Conservation (phyloP, 257 asterid species). For the Voacanga thouarsii region DNA sequence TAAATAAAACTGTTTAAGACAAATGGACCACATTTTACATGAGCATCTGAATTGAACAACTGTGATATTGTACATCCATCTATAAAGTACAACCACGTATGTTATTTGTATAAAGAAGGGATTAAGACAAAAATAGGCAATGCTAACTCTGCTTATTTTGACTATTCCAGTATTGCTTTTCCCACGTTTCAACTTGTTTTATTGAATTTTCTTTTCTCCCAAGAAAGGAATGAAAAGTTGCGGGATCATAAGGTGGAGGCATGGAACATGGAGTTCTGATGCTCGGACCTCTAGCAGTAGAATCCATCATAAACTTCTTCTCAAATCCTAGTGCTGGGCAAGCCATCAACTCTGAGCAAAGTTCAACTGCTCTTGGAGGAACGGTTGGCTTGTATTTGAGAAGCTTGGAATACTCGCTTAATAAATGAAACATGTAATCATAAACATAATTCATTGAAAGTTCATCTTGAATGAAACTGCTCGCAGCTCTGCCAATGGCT, state of each 20-base stretch:
- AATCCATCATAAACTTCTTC: slow-evolving; percentile 65
- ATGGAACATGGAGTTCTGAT: slow-evolving; percentile 48
- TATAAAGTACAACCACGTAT: not conserved
- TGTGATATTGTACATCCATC: not conserved
- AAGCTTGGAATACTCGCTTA: slow-evolving; percentile 64
- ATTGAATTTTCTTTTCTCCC: slow-evolving; percentile 31
- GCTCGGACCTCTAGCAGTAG: slow-evolving; percentile 50
- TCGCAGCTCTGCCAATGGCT: slow-evolving; percentile 62
- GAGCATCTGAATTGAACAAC: not conserved
- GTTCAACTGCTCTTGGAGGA: slow-evolving; percentile 51
- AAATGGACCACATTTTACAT: not conserved
- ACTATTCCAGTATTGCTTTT: slow-evolving; percentile 53
- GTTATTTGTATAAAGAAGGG: not conserved
- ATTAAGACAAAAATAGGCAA: not conserved
- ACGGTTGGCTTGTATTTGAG: slow-evolving; percentile 61
- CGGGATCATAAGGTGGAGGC: slow-evolving; percentile 71
- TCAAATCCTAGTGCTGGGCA: slow-evolving; percentile 45
- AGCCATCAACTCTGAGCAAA: slow-evolving; percentile 69
- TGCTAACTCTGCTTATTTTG: slow-evolving; percentile 29
- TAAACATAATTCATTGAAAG: slow-evolving; percentile 65
- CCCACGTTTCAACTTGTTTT: slow-evolving; percentile 67
- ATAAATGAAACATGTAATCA: slow-evolving; percentile 83
- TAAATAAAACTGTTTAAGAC: not conserved
- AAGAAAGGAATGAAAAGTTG: slow-evolving; percentile 46
- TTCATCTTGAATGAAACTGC: slow-evolving; percentile 50